phyloP scores from a whole-genome alignment of 2,329 filamentous ascomycete species.

The Claviceps fusiformis region DNA sequence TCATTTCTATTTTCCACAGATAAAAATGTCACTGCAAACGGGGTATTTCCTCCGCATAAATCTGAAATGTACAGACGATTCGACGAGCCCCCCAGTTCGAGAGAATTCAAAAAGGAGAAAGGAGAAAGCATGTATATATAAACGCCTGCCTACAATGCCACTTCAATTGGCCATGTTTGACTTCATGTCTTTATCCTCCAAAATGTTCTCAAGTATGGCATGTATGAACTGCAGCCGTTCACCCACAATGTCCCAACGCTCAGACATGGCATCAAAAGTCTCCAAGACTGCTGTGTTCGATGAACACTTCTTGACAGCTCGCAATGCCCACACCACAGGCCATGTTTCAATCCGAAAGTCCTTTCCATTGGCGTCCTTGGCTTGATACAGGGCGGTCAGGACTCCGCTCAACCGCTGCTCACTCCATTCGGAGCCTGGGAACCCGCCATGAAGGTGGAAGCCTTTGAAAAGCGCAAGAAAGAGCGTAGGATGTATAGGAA shows the following conservation, averaged over 20 bases:
- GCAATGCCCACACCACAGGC: constrained; percentile 46
- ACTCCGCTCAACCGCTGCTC: constrained; percentile 51
- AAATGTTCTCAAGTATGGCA: constrained; percentile 28
- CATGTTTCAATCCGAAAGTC: constrained; percentile 42
- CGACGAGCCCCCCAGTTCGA: neutral
- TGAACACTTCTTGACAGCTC: constrained; percentile 51
- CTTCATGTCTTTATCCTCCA: constrained; percentile 21
- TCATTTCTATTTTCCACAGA: neutral
- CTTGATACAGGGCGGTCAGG: constrained; percentile 49
- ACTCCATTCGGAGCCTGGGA: constrained; percentile 56
- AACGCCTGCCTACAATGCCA: constrained; percentile 5
- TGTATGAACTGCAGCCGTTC: constrained; percentile 33
- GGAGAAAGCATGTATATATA: neutral
- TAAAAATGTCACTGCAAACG: neutral
- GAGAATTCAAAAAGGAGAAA: neutral
- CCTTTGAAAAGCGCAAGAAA: constrained; percentile 75
- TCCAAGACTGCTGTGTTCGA: constrained; percentile 35
- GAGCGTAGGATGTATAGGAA: constrained; percentile 60
- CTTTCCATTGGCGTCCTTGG: constrained; percentile 32
- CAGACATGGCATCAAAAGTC: constrained; percentile 37
- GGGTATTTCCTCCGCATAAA: neutral
- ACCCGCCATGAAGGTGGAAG: constrained; percentile 60
- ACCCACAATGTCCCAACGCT: constrained; percentile 31
- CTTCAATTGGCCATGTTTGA: constrained; percentile 12
- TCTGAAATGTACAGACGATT: neutral